Conservation (phyloP, 2,329 filamentous ascomycete species). For the Hansfordia pulvinata region DNA sequence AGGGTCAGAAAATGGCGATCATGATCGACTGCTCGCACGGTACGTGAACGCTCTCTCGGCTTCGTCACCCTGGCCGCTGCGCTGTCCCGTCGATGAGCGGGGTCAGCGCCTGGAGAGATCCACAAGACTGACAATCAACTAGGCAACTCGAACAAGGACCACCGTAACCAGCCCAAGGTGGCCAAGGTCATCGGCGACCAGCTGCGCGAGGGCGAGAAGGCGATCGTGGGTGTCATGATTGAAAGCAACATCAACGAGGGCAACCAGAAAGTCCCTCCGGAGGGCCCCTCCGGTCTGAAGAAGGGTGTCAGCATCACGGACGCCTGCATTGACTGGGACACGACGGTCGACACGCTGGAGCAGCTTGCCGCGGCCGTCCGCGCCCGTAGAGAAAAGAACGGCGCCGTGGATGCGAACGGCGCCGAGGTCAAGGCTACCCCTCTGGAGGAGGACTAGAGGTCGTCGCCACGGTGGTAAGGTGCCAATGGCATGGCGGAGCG, state of each 20-base stretch:
- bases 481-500: no score
- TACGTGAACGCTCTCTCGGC: slow-evolving; percentile 34
- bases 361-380: slow-evolving; percentile 76
- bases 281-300: slow-evolving; percentile 66
- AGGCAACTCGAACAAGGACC: slow-evolving; percentile 96
- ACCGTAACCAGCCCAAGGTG: slow-evolving; percentile 93
- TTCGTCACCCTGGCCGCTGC: no score
- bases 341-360: slow-evolving; percentile 68
- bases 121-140: slow-evolving; percentile 4
- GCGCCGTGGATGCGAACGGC: slow-evolving; percentile 16
- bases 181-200: slow-evolving; percentile 73
- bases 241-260: slow-evolving; percentile 93
- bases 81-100: no score
- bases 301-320: slow-evolving; percentile 92
- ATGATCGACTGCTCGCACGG: slow-evolving; percentile 99
- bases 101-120: no score
- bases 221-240: slow-evolving; percentile 95
- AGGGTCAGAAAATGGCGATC: slow-evolving; percentile 75
- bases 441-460: slow-evolving; percentile 34
- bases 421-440: slow-evolving; percentile 25
- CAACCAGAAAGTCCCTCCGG: slow-evolving; percentile 75
- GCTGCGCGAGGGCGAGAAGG: slow-evolving; percentile 72
- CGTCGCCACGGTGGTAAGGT: no score
- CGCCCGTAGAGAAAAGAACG: slow-evolving; percentile 48
- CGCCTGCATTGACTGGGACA: slow-evolving; percentile 90